A percentile compares a stretch with the other conserved stretches of the same genome.
Evolutionary conservation across 192 early-diverging fungal genomes (phyloP).

Genomic region (Backusella mclennaniae): DNA sequence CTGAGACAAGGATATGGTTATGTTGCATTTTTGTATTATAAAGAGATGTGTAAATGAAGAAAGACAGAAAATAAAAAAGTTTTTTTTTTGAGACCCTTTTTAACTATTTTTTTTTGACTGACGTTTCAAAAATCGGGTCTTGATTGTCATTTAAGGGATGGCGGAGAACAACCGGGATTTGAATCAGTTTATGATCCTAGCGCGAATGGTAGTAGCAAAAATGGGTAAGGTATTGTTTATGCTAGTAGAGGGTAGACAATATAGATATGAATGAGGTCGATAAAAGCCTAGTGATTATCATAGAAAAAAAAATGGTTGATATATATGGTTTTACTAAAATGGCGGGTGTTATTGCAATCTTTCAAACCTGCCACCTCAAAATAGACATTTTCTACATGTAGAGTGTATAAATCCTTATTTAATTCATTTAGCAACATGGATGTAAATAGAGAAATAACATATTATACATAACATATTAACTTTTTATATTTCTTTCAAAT

Average conservation of each 20-base stretch:
- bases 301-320: not conserved
- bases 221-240: not conserved
- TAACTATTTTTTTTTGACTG: not conserved
- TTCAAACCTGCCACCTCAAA: not conserved
- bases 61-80: not conserved
- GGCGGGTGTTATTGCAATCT: not conserved
- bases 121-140: constrained; percentile 4
- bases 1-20: constrained; percentile 27
- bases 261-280: not conserved
- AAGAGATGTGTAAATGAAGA: not conserved
- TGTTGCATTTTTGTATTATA: not conserved
- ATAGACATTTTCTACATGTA: not conserved
- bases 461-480: not conserved
- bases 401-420: too few species aligned
- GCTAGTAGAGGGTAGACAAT: not conserved
- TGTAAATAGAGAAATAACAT: not conserved
- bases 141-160: not conserved
- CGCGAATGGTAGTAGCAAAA: not conserved
- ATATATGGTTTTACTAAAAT: not conserved
- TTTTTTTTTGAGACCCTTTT: not conserved
- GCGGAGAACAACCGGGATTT: not conserved
- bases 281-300: not conserved
- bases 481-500: too few species aligned
- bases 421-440: too few species aligned
- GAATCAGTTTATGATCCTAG: not conserved